Evolutionary conservation across 495 filamentous ascomycete species (phyloP).

Genomic region (Aspergillus ostianus): DNA sequence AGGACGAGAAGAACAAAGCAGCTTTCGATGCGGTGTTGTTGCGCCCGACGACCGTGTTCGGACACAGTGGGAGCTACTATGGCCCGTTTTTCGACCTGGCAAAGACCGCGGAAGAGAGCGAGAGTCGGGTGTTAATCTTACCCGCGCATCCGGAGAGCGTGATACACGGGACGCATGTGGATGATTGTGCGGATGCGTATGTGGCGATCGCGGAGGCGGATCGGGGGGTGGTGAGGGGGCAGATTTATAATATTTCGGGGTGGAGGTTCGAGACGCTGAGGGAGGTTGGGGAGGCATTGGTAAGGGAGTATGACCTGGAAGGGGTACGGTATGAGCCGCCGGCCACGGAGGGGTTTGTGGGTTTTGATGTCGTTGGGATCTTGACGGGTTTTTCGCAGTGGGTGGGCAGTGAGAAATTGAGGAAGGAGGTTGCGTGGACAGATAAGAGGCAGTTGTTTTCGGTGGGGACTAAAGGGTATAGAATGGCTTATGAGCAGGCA

Average conservation of each 20-base stretch:
- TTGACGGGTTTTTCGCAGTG: conserved; percentile 15
- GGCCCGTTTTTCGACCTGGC: conserved; percentile 11
- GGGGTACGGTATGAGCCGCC: background rate
- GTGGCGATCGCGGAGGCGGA: conserved; percentile 10
- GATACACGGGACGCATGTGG: conserved; percentile 12
- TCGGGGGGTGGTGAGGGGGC: background rate
- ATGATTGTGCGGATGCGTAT: conserved; percentile 17
- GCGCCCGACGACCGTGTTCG: conserved; percentile 13
- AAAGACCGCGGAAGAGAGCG: too few species aligned
- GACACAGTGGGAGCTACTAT: conserved; percentile 13
- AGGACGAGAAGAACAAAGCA: background rate
- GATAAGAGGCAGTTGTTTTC: conserved; percentile 11
- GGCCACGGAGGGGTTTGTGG: background rate
- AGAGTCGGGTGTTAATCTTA: background rate
- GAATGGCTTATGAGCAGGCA: conserved; percentile 11
- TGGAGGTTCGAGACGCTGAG: conserved; percentile 9
- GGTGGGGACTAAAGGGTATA: conserved; percentile 6
- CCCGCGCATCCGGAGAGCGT: conserved; percentile 1
- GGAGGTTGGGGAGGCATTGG: conserved; percentile 4
- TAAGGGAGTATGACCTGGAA: conserved; percentile 8
- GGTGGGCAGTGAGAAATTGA: conserved; percentile 11
- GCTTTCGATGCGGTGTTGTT: conserved; percentile 10
- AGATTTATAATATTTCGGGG: conserved; percentile 13
- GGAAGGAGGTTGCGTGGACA: conserved; percentile 7
- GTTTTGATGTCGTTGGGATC: conserved; percentile 2